Evolutionary conservation across 768 basidiomycete species (phyloP), one percentile per base, ranked within the genome.

Genomic region (Austroboletus festivus): DNA sequence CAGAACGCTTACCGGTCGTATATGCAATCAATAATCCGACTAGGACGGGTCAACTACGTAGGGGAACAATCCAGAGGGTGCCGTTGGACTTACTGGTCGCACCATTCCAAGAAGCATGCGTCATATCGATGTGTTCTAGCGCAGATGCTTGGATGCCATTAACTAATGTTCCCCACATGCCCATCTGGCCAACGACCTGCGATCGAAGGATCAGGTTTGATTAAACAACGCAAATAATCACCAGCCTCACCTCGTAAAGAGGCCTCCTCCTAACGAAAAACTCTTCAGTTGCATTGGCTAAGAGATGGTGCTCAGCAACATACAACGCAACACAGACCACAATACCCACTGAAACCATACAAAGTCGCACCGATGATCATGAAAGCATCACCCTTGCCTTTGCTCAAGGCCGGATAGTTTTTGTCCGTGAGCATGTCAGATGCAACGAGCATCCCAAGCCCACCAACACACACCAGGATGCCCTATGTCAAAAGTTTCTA

Each of bases 241-340:
- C 22, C 38, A 18, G 26, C 48, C 37, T 45, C 21, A 77, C 82
- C 71, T 93, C 91, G 57, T 90, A 93, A 34, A 93, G 70, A 5
- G 91, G 91, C 12, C 82, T 74, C 56, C 70, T 80, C 50, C 90
- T 78, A 24, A 93, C 91, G 50, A 93, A 81, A 66, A 87, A 88
- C 61, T 93, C 91, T 63, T 93, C 91, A 0, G 88, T 89, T 23
- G 90, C 88, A 55, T 93, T 93, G 20, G 87, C 89, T 91, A 53
- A 24, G 20, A 21, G 45, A 44, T 2, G 28, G 42, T 3, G 54
- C 47, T 9, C 28, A 46, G 30, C 12, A 8, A 33, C 10, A 16
- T 31, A 22, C 9, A 4, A 12, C 44, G n/a, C 13, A 5, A 47
- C 34, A 23, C 30, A 35, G 22, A 38, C 33, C 18, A 35, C 18